Evolutionary conservation across 1,139 yeast species (phyloP).

Genomic region (Geotrichum klebahnii): DNA sequence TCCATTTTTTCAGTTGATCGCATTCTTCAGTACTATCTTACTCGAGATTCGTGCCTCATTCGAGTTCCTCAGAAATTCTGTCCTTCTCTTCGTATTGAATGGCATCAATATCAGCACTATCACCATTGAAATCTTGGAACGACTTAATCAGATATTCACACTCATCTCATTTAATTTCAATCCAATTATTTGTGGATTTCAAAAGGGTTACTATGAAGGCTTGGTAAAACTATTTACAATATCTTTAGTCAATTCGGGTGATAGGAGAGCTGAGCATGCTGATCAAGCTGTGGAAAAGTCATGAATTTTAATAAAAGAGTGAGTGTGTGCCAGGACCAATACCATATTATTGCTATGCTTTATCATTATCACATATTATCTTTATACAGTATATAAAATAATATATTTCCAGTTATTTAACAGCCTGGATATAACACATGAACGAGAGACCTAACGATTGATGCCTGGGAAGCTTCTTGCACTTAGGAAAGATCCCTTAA

Average conservation of each 20-base stretch:
- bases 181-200: constrained; percentile 61
- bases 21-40: constrained; percentile 31
- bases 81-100: constrained; percentile 38
- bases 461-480: constrained; percentile 24
- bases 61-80: constrained; percentile 26
- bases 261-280: too few relatives aligned
- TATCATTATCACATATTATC: too few relatives aligned
- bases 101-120: constrained; percentile 43
- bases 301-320: too few relatives aligned
- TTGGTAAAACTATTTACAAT: constrained; percentile 51
- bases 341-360: too few relatives aligned
- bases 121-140: constrained; percentile 40
- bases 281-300: too few relatives aligned
- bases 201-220: constrained; percentile 53
- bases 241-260: constrained; percentile 38
- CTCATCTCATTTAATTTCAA: constrained; percentile 42
- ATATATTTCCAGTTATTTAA: background rate
- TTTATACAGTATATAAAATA: background rate
- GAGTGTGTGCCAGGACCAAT: too few relatives aligned
- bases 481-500: constrained; percentile 35
- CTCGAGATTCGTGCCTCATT: constrained; percentile 14
- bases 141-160: constrained; percentile 51
- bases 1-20: constrained; percentile 36
- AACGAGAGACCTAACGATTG: background rate
- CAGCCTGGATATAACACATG: background rate